A percentile compares a stretch with the other conserved stretches of the same genome.
These are phyloP conservation scores for Sclerotinia minor DNA, from an alignment of 2,329 filamentous ascomycete species.

Conservation along the genomic window DNA sequence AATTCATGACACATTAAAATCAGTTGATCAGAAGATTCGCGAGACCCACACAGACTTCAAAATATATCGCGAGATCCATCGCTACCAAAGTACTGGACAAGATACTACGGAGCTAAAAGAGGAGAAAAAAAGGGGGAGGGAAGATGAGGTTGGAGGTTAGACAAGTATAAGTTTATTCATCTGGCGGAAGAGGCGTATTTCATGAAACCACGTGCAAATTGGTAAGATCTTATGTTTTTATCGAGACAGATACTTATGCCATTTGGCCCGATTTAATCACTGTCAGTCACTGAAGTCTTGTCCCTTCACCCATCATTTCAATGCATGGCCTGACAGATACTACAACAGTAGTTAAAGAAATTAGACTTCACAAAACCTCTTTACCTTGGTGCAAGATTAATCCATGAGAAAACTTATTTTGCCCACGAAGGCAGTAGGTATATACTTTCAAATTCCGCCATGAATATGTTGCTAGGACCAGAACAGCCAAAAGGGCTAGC, in stretches of 20 bases:
- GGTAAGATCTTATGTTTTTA: slow-evolving; percentile 62
- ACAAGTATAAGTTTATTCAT: slow-evolving; percentile 64
- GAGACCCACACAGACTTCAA: slow-evolving; percentile 50
- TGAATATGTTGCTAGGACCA: slow-evolving; percentile 48
- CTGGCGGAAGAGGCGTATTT: slow-evolving; percentile 56
- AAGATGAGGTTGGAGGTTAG: slow-evolving; percentile 52
- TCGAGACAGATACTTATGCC: slow-evolving; percentile 60
- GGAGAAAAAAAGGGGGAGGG: slow-evolving; percentile 24
- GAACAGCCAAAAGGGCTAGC: slow-evolving; percentile 47
- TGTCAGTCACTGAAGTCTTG: not conserved
- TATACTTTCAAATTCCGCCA: slow-evolving; percentile 52
- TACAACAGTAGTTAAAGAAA: slow-evolving; percentile 47
- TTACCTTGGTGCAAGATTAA: slow-evolving; percentile 51
- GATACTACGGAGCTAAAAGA: slow-evolving; percentile 46
- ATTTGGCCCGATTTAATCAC: slow-evolving; percentile 52
- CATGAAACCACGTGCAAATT: slow-evolving; percentile 53
- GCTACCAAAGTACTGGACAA: slow-evolving; percentile 49
- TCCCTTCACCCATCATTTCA: not conserved
- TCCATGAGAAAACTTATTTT: slow-evolving; percentile 48
- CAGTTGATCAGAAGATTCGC: slow-evolving; percentile 47
- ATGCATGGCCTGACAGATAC: not conserved
- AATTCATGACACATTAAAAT: slow-evolving; percentile 51
- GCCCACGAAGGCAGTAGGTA: slow-evolving; percentile 59
- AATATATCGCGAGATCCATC: slow-evolving; percentile 45
- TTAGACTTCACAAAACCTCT: slow-evolving; percentile 48